Percentiles rank a stretch among this genome's conserved stretches.
These are phyloP conservation scores for Magnaporthales sp. DNA, from an alignment of 2,329 filamentous ascomycete genomes.

Conservation along the genomic window DNA sequence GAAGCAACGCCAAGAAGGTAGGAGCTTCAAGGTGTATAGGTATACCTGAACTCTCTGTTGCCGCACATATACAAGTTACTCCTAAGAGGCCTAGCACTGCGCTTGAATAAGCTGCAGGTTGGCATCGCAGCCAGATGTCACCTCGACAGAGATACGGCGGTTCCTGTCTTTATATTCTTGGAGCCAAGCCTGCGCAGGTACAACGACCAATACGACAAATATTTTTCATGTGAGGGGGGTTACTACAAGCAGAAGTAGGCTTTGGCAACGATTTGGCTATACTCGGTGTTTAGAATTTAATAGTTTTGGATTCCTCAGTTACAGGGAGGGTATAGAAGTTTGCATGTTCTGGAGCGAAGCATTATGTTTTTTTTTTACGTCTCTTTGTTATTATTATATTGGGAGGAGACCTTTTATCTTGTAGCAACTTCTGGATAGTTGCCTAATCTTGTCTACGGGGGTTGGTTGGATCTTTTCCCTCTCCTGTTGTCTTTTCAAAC, in stretches of 20 bases:
- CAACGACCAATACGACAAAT: neutral
- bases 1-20: conserved; percentile 14
- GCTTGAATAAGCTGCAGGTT: neutral
- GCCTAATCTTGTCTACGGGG: neutral
- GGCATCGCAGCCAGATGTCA: conserved; percentile 3
- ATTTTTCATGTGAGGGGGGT: neutral
- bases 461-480: neutral
- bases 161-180: conserved; percentile 3
- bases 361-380: neutral
- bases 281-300: neutral
- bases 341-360: neutral
- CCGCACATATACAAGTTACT: conserved; percentile 1
- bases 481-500: neutral
- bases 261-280: neutral
- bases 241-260: neutral
- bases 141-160: neutral
- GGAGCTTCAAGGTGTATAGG: conserved; percentile 10
- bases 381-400: neutral
- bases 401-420: neutral
- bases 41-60: conserved; percentile 7
- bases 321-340: neutral
- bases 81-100: conserved; percentile 2
- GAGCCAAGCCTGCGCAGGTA: neutral
- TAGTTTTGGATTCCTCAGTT: neutral
- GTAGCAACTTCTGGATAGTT: neutral